phyloP scores from a whole-genome alignment of 1,284 basidiomycete genomes.

The Rhodotorula sp. region DNA sequence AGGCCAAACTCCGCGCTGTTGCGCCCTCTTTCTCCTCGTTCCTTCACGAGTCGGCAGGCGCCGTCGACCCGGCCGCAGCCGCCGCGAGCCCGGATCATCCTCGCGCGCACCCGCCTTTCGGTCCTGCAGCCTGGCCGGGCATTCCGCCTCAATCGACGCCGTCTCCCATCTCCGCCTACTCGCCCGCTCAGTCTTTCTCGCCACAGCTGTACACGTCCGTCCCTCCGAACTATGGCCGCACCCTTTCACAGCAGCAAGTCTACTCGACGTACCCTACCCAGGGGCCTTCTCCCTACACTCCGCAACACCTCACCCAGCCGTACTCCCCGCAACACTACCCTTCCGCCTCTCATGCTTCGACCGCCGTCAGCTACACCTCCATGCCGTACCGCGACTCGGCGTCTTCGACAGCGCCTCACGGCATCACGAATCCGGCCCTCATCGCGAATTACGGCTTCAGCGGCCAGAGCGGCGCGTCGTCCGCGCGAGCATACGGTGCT shows the following conservation, averaged over 20 bases:
- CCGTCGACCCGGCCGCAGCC: slow-evolving; percentile 11
- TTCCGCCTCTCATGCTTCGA: slow-evolving; percentile 12
- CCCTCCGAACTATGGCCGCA: neutral
- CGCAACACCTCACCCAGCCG: slow-evolving; percentile 4
- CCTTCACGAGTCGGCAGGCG: slow-evolving; percentile 29
- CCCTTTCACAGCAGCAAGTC: neutral
- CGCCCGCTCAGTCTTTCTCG: slow-evolving; percentile 18
- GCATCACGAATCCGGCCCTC: slow-evolving; percentile 36
- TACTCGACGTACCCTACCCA: slow-evolving; percentile 19
- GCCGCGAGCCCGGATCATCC: neutral
- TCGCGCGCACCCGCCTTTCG: neutral
- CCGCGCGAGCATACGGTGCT: slow-evolving; percentile 18
- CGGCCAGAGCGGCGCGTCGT: neutral
- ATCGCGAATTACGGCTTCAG: slow-evolving; percentile 29
- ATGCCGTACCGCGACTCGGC: slow-evolving; percentile 16
- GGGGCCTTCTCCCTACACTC: slow-evolving; percentile 12
- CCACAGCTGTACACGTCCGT: slow-evolving; percentile 8
- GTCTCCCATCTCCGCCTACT: slow-evolving; percentile 28
- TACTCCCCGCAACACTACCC: slow-evolving; percentile 10
- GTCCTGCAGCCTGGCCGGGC: slow-evolving; percentile 1
- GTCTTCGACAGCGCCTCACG: slow-evolving; percentile 8
- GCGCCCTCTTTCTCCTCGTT: slow-evolving; percentile 39
- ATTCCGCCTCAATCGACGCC: slow-evolving; percentile 18
- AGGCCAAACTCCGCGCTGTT: slow-evolving; percentile 32
- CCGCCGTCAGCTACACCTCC: slow-evolving; percentile 9